Evolutionary conservation across 2,329 filamentous ascomycete genomes (phyloP).

Genomic region (Xylaria sp.): DNA sequence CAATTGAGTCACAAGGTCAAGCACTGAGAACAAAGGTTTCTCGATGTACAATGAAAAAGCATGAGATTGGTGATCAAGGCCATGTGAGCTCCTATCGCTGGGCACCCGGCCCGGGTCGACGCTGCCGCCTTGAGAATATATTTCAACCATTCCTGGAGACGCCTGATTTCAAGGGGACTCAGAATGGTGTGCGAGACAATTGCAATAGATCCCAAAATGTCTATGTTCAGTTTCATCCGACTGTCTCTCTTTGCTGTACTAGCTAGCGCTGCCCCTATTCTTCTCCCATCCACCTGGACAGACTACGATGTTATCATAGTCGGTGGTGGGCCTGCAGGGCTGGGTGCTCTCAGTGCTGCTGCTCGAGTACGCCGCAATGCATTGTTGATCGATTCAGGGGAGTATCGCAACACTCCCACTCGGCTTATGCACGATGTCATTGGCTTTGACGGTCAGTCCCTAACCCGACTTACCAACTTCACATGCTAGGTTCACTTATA

Average conservation of each 20-base stretch:
- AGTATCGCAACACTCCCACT: constrained; percentile 62
- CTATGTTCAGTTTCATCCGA: not conserved
- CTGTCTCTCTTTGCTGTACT: not conserved
- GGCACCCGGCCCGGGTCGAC: not conserved
- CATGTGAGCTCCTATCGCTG: not conserved
- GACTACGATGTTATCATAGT: constrained; percentile 21
- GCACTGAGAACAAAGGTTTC: not conserved
- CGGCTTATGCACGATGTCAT: constrained; percentile 66
- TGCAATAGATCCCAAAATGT: not conserved
- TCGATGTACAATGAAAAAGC: not conserved
- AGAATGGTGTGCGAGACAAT: not conserved
- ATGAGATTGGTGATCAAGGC: not conserved
- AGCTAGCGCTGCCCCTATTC: not conserved
- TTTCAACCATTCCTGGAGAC: not conserved
- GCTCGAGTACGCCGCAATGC: constrained; percentile 61
- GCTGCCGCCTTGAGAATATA: not conserved
- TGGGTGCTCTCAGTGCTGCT: constrained; percentile 39
- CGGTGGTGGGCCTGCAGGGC: constrained; percentile 14
- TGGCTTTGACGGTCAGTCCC: constrained; percentile 58
- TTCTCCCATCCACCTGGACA: constrained; percentile 1
- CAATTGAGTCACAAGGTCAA: not conserved
- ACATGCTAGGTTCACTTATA: not conserved
- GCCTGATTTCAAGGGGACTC: not conserved
- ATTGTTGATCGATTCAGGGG: constrained; percentile 61
- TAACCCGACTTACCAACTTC: not conserved